These are phyloP conservation scores for Claviceps fusiformis DNA, from an alignment of 2,329 filamentous ascomycete species.

Conservation along the genomic window DNA sequence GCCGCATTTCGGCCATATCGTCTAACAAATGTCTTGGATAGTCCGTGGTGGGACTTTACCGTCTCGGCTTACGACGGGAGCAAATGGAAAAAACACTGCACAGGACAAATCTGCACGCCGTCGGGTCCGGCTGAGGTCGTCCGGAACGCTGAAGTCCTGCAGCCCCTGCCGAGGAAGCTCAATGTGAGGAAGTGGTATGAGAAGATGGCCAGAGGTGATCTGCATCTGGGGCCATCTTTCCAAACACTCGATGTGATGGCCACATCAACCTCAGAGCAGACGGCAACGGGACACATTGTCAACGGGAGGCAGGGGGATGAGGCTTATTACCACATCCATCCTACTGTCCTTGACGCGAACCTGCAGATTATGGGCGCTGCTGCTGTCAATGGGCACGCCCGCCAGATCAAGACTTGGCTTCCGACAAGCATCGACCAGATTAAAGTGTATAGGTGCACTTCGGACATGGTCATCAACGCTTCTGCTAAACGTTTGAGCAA, in stretches of 20 bases:
- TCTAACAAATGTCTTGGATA: constrained; percentile 13
- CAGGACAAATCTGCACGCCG: not conserved
- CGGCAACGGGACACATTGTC: not conserved
- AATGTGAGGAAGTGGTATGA: not conserved
- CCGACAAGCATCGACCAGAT: not conserved
- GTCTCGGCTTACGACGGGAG: constrained; percentile 12
- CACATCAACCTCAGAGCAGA: not conserved
- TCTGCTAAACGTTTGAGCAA: not conserved
- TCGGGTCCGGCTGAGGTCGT: not conserved
- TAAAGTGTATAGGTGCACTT: not conserved
- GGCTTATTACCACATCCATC: not conserved
- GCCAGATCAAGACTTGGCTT: not conserved
- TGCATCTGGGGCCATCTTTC: not conserved
- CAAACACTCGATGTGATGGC: not conserved
- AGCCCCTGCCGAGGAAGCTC: not conserved
- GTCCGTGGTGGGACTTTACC: constrained; percentile 19
- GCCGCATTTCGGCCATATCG: constrained; percentile 15
- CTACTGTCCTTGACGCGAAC: not conserved
- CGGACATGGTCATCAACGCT: not conserved
- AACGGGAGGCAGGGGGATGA: not conserved
- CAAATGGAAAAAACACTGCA: constrained; percentile 11
- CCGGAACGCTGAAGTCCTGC: not conserved
- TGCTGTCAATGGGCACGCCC: not conserved
- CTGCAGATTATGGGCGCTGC: not conserved
- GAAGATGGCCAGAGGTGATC: not conserved